Evolutionary conservation across 805 yeast species (phyloP).

Genomic region (Saccharomycodes ludwigii): DNA sequence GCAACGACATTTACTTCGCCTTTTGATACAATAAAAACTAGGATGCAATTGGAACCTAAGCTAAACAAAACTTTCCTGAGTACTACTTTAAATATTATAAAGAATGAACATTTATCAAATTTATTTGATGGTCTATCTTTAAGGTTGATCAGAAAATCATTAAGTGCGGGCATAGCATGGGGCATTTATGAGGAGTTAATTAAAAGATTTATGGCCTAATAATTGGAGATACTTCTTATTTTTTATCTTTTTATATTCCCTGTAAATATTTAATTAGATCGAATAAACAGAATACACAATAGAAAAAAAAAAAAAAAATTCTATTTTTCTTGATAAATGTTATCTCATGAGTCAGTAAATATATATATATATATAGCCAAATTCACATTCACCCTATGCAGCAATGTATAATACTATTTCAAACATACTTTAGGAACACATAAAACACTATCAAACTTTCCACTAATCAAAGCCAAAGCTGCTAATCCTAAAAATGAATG

Average conservation of each 20-base stretch:
- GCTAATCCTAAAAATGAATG: conserved; percentile 56
- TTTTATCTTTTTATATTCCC: background rate
- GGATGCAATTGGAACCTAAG: conserved; percentile 64
- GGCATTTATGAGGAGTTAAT: conserved; percentile 88
- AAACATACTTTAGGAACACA: conserved; percentile 15
- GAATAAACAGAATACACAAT: no score
- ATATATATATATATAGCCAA: background rate
- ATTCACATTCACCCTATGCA: background rate
- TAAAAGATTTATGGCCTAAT: conserved; percentile 19
- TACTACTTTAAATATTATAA: conserved; percentile 28
- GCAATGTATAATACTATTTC: conserved; percentile 2
- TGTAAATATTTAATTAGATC: no score
- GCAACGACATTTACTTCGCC: conserved; percentile 90
- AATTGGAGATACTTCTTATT: background rate
- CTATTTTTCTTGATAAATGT: no score
- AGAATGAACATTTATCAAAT: conserved; percentile 36
- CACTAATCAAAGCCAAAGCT: conserved; percentile 30
- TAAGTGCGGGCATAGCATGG: conserved; percentile 95
- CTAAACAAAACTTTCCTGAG: conserved; percentile 29
- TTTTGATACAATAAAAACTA: conserved; percentile 85
- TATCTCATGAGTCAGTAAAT: background rate
- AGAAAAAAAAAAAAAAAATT: background rate
- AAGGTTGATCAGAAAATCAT: conserved; percentile 71
- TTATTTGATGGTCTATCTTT: conserved; percentile 78
- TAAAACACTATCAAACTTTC: conserved; percentile 17